Conservation (phyloP, 106 monocot genomes). For the Vanilla planifolia region DNA sequence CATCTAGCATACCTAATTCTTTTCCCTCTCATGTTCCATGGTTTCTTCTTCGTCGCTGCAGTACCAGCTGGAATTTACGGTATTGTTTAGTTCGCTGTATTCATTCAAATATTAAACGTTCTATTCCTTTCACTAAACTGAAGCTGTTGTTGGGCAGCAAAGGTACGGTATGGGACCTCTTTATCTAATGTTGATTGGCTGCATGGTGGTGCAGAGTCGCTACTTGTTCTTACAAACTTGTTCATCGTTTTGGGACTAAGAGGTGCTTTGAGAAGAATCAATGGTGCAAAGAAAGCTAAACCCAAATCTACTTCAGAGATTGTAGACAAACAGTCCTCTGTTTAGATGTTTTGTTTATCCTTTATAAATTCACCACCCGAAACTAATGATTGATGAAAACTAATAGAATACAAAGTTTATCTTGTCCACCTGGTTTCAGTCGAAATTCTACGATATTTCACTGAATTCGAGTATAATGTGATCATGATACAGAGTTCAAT, state of each 20-base stretch:
- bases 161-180: constrained; percentile 98
- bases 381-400: neutral
- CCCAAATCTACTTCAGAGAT: constrained; percentile 29
- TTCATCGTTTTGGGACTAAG: constrained; percentile 85
- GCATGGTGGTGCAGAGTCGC: constrained; percentile 85
- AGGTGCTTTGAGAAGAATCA: constrained; percentile 52
- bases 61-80: too few species aligned
- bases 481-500: neutral
- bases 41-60: too few species aligned
- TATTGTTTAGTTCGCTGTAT: too few species aligned
- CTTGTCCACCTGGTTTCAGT: neutral
- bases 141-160: constrained; percentile 41
- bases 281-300: constrained; percentile 24
- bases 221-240: constrained; percentile 93
- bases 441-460: neutral
- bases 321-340: constrained; percentile 41
- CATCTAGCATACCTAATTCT: too few species aligned
- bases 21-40: too few species aligned
- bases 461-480: neutral
- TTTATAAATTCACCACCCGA: neutral
- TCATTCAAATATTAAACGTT: too few species aligned
- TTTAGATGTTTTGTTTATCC: neutral
- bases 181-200: constrained; percentile 97
- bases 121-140: too few species aligned
- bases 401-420: neutral